These are phyloP conservation scores for Claviceps purpurea DNA, from an alignment of 2,329 filamentous ascomycete genomes.

Conservation along the genomic window DNA sequence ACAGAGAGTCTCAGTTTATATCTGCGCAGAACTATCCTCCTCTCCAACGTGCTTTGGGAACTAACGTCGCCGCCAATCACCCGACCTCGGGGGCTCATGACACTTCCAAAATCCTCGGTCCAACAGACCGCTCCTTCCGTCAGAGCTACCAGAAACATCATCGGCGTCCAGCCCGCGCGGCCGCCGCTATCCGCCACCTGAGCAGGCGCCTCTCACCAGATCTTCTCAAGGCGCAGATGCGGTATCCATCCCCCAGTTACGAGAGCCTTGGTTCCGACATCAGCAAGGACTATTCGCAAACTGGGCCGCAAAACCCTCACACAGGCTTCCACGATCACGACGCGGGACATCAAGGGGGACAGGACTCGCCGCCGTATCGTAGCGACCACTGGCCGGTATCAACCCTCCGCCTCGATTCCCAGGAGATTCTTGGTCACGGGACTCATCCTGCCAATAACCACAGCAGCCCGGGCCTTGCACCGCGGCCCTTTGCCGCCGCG, in stretches of 20 bases:
- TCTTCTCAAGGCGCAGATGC: background rate
- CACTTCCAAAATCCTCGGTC: too few species aligned
- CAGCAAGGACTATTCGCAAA: background rate
- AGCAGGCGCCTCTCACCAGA: conserved; percentile 14
- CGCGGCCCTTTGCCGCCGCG: conserved; percentile 8
- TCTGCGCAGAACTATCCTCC: background rate
- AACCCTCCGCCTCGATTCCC: conserved; percentile 1
- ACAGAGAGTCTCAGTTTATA: background rate
- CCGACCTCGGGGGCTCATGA: background rate
- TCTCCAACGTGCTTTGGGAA: background rate
- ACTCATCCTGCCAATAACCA: background rate
- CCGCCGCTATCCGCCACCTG: conserved; percentile 14
- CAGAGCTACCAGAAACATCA: conserved; percentile 10
- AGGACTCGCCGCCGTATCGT: background rate
- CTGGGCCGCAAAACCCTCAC: background rate
- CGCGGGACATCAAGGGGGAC: background rate
- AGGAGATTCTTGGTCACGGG: conserved; percentile 5
- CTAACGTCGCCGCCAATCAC: background rate
- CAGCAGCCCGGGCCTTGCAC: background rate
- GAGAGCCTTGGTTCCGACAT: conserved; percentile 18
- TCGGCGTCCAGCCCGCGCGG: conserved; percentile 9
- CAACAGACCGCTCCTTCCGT: conserved; percentile 6
- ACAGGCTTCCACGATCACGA: background rate
- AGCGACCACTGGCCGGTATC: background rate
- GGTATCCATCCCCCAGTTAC: conserved; percentile 16